Evolutionary conservation across 2,329 filamentous ascomycete genomes (phyloP).

Genomic region (Alternaria sp.): DNA sequence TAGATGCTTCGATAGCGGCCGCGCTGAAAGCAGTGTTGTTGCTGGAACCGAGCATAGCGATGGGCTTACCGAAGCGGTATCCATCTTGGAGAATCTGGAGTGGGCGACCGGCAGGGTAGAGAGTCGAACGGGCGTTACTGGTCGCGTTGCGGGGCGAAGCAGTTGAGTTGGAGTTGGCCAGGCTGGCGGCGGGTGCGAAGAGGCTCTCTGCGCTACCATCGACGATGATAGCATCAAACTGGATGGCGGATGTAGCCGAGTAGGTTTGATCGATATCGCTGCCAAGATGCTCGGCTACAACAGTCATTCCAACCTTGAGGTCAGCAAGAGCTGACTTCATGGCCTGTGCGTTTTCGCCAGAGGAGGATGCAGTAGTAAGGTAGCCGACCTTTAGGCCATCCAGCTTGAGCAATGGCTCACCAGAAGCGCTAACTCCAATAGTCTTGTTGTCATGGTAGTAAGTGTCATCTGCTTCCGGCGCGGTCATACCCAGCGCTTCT

Average conservation of each 20-base stretch:
- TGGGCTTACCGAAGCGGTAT: constrained; percentile 75
- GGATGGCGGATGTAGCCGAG: constrained; percentile 67
- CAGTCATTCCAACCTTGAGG: constrained; percentile 63
- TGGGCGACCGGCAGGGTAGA: constrained; percentile 71
- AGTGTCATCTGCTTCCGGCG: constrained; percentile 66
- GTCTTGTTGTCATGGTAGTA: constrained; percentile 77
- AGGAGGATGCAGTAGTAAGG: constrained; percentile 60
- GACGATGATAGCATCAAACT: constrained; percentile 71
- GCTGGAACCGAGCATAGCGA: constrained; percentile 65
- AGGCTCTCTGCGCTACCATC: constrained; percentile 63
- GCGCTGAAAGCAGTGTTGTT: constrained; percentile 51
- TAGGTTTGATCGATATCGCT: constrained; percentile 70
- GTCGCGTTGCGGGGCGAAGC: constrained; percentile 30
- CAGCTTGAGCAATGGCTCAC: constrained; percentile 65
- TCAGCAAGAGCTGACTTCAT: constrained; percentile 61
- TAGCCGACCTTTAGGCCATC: constrained; percentile 71
- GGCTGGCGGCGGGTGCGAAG: constrained; percentile 57
- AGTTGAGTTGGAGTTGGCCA: constrained; percentile 36
- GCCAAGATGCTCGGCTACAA: constrained; percentile 68
- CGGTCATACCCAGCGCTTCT: constrained; percentile 65
- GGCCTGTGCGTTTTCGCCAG: constrained; percentile 57
- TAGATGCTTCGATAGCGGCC: constrained; percentile 55
- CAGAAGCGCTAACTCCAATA: constrained; percentile 66
- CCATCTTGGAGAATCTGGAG: constrained; percentile 68
- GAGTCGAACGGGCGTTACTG: constrained; percentile 51